These are phyloP conservation scores for Ottelia alismoides DNA, from an alignment of 106 monocot genomes.

Conservation along the genomic window DNA sequence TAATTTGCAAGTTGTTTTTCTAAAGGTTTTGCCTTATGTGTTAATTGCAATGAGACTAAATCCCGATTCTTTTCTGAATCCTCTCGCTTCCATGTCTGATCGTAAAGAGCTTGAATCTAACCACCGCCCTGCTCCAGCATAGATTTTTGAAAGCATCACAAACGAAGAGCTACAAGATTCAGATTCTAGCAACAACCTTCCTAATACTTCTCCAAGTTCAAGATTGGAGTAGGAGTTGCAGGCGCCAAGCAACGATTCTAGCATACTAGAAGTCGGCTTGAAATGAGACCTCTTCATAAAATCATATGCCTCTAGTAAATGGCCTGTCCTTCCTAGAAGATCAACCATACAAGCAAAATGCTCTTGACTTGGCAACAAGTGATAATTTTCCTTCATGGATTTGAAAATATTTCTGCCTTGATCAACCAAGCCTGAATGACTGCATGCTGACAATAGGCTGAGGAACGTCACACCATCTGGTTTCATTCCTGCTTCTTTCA, in stretches of 20 bases:
- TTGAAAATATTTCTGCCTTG: conserved; percentile 34
- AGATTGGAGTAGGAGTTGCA: conserved; percentile 28
- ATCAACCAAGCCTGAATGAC: conserved; percentile 44
- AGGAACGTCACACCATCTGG: conserved; percentile 46
- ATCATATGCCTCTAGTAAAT: conserved; percentile 46
- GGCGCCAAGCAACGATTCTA: conserved; percentile 71
- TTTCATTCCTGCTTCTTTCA: conserved; percentile 26
- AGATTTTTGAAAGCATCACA: conserved; percentile 60
- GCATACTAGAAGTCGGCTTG: conserved; percentile 20
- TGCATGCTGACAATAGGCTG: conserved; percentile 52
- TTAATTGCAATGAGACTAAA: conserved; percentile 29
- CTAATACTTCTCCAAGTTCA: conserved; percentile 36
- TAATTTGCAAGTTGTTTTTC: too few relatives aligned
- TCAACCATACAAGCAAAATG: conserved; percentile 56
- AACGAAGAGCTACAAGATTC: conserved; percentile 20
- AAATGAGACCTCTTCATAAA: conserved; percentile 24
- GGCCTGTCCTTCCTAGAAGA: conserved; percentile 41
- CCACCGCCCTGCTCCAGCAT: conserved; percentile 46
- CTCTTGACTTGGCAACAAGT: conserved; percentile 33
- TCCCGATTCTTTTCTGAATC: conserved; percentile 45
- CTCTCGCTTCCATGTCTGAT: conserved; percentile 36
- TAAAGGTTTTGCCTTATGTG: too few relatives aligned
- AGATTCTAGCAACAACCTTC: conserved; percentile 22
- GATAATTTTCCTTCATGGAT: conserved; percentile 24
- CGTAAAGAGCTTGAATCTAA: conserved; percentile 19